phyloP scores from a whole-genome alignment of 2,329 filamentous ascomycete species.

The Pseudopithomyces chartarum region DNA sequence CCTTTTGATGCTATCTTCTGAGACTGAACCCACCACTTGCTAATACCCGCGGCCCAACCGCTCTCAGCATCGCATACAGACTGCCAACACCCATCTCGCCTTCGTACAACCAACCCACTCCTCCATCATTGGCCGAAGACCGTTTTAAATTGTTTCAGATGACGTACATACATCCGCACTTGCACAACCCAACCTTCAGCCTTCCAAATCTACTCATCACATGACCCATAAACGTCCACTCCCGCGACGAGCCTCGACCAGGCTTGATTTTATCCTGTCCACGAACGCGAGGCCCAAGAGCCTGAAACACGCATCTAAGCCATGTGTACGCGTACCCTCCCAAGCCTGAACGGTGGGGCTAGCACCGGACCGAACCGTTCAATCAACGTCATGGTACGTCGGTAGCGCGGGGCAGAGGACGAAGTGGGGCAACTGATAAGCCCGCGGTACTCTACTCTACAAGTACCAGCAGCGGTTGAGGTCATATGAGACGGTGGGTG shows the following conservation, averaged over 20 bases:
- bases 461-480: background rate
- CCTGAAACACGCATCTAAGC: background rate
- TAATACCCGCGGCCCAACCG: too few relatives aligned
- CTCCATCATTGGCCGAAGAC: too few relatives aligned
- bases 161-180: too few relatives aligned
- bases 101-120: too few relatives aligned
- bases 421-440: background rate
- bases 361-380: background rate
- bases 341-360: background rate
- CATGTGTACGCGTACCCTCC: background rate
- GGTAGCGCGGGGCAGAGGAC: background rate
- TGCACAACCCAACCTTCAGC: too few relatives aligned
- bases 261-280: background rate
- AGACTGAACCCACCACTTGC: too few relatives aligned
- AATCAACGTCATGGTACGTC: background rate
- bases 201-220: too few relatives aligned
- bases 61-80: too few relatives aligned
- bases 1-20: too few relatives aligned
- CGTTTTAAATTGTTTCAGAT: background rate
- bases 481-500: background rate
- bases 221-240: too few relatives aligned
- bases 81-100: too few relatives aligned
- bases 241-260: background rate
- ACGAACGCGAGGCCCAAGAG: background rate
- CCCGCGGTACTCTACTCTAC: background rate